Conservation (phyloP, 78 protist species). For the Protostelium mycophagum region DNA sequence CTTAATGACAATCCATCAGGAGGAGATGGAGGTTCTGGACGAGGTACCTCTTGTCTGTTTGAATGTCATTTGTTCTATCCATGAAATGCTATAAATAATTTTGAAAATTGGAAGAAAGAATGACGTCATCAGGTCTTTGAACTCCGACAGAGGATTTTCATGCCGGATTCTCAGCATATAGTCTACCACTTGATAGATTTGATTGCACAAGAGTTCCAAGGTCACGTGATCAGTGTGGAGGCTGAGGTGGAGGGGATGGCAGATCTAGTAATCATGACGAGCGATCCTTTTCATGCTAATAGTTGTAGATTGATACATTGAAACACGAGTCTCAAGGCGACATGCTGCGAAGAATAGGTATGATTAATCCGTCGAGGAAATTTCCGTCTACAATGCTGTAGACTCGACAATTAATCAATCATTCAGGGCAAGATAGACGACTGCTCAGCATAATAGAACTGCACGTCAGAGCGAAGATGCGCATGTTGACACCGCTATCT, state of each 20-base stretch:
- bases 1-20: neutral
- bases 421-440: too few relatives aligned
- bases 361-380: too few relatives aligned
- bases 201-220: neutral
- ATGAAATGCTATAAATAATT: too few relatives aligned
- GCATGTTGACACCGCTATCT: neutral
- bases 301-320: neutral
- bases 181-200: neutral
- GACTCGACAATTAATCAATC: too few relatives aligned
- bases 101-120: too few relatives aligned
- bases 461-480: neutral
- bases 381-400: too few relatives aligned
- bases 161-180: neutral
- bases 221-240: neutral
- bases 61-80: too few relatives aligned
- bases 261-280: neutral
- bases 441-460: neutral
- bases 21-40: too few relatives aligned
- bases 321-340: neutral
- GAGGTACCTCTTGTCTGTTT: too few relatives aligned
- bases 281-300: neutral
- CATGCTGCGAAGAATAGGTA: neutral
- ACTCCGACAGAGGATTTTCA: too few relatives aligned
- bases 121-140: too few relatives aligned
- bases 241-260: neutral